phyloP scores from a whole-genome alignment of 2,329 filamentous ascomycete species.

The Diaporthe sp. region DNA sequence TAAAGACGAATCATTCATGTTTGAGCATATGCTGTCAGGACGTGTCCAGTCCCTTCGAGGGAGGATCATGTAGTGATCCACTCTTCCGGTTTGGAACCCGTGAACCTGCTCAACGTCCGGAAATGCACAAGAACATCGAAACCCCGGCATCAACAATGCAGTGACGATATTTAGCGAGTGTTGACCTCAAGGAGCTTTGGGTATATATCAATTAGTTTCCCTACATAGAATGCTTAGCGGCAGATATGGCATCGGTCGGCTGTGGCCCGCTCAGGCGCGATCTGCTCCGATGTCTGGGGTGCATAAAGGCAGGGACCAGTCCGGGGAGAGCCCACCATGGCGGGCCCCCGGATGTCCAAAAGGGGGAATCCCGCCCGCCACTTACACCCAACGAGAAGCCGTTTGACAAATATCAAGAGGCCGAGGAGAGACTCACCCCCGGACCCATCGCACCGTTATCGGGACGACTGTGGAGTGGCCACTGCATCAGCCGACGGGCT shows the following conservation, averaged over 20 bases:
- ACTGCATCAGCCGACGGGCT: conserved; percentile 3
- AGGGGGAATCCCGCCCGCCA: conserved; percentile 14
- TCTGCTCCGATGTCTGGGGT: conserved; percentile 4
- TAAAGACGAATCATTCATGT: no score
- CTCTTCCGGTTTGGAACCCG: no score
- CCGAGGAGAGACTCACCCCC: background rate
- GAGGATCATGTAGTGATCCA: background rate
- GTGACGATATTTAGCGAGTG: fast-evolving
- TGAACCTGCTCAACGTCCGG: no score
- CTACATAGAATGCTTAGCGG: background rate
- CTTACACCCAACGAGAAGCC: conserved; percentile 21
- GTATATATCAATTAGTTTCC: background rate
- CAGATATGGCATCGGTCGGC: background rate
- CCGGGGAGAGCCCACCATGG: background rate
- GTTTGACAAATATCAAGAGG: conserved; percentile 9
- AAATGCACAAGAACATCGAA: background rate
- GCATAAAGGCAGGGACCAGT: conserved; percentile 21
- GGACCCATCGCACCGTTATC: conserved; percentile 24
- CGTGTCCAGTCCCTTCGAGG: background rate
- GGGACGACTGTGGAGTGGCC: background rate
- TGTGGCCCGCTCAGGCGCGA: conserved; percentile 3
- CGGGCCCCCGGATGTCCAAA: conserved; percentile 15
- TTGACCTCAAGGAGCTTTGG: background rate
- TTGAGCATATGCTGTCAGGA: background rate
- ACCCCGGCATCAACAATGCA: no score